These are phyloP conservation scores for Phytophthora chlamydospora DNA, from an alignment of 352 stramenopile species.

Conservation along the genomic window DNA sequence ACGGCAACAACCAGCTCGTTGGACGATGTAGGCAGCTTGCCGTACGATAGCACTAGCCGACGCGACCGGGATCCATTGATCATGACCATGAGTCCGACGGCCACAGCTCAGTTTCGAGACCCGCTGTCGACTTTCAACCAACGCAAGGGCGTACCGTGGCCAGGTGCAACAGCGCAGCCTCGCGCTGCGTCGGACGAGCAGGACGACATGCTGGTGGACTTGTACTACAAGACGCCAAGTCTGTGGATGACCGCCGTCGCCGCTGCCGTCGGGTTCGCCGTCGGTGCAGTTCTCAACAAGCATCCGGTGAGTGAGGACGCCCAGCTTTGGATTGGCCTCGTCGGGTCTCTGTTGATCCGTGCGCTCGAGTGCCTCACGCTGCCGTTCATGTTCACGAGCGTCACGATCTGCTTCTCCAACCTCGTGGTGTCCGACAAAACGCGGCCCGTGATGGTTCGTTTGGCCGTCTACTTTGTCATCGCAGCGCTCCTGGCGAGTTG, in stretches of 20 bases:
- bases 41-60: conserved; percentile 18
- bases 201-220: conserved; percentile 52
- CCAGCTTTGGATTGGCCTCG: conserved; percentile 49
- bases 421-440: conserved; percentile 62
- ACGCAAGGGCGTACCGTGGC: conserved; percentile 35
- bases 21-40: conserved; percentile 22
- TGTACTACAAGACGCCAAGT: conserved; percentile 57
- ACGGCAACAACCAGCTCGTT: conserved; percentile 25
- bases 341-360: conserved; percentile 43
- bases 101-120: conserved; percentile 59
- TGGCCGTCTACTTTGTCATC: conserved; percentile 53
- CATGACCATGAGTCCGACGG: conserved; percentile 64
- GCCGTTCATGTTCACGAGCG: conserved; percentile 74
- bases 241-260: conserved; percentile 43
- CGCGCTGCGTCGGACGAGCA: conserved; percentile 16
- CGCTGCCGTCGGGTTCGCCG: conserved; percentile 40
- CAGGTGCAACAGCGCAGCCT: conserved; percentile 11
- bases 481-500: conserved; percentile 49
- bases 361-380: conserved; percentile 60
- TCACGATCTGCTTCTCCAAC: conserved; percentile 66
- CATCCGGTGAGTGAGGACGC: conserved; percentile 26
- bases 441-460: conserved; percentile 46
- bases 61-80: conserved; percentile 43
- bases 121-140: conserved; percentile 53
- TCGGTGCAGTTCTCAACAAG: conserved; percentile 46